Base-by-base conservation (phyloP, 2,329 filamentous ascomycete species). In the Penicillium sp. region DNA sequence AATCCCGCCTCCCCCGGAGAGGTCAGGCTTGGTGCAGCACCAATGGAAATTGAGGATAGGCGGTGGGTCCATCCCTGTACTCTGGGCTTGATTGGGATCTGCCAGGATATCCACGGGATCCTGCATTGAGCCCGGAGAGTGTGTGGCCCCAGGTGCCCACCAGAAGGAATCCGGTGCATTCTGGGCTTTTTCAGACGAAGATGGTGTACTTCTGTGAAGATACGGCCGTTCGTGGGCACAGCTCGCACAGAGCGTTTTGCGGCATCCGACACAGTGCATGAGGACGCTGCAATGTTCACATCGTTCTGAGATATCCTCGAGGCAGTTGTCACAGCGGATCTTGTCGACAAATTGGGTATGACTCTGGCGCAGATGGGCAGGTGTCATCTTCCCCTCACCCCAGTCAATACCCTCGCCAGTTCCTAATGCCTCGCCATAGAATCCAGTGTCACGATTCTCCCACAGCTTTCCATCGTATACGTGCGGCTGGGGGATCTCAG, bases 261-360 rank as follows among this genome's bases (percentile, higher is more conserved):
- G 77, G 65, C 83, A 86, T 38, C 83, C 83, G 66, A 83, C 81
- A 65, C 83, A 86, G 66, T 85, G 83, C 83, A 86, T 85, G 62
- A 83, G 74, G 17, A 85, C 81, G 57, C 83, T 85, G 69, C 83
- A 86, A 58, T 84, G 83, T 69, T 86, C 83, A 65, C 83, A 86
- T 49, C 83, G 73, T 67, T 86, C 83, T 41, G 77, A 66, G 43
- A 86, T 84, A 33, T 72, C 65, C 43, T 82, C 81, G 49, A 76
- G 74, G 71, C 83, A 86, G 56, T 79, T 78, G 48, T 83, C 77
- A 66, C 83, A 86, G 54, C 78, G 79, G 63, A 84, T 72, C 38
- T 80, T 73, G 23, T 84, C 76, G 15, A 84, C 73, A 61, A 85
- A 86, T 4, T 73, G 76, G 44, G 64, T 77, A 65, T 85, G 82